A percentile compares a stretch with the other conserved stretches of the same genome.
phyloP scores from a whole-genome alignment of 441 rosid species.

The Melastoma candidum region DNA sequence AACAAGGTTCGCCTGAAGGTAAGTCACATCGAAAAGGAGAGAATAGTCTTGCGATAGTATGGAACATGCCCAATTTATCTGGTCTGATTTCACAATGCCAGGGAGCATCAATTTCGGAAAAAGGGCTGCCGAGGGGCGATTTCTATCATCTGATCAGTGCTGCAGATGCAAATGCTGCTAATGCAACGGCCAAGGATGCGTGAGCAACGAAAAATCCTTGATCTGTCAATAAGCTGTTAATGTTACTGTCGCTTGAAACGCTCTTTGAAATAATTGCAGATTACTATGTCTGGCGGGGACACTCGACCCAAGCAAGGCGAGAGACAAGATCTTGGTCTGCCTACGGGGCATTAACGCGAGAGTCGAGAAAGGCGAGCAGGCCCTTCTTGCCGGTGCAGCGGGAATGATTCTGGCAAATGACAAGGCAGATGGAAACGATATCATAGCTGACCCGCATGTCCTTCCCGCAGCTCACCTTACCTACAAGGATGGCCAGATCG shows the following conservation, averaged over 20 bases:
- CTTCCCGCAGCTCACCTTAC: conserved; percentile 48
- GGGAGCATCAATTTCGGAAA: no score
- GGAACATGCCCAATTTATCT: no score
- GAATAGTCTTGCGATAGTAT: no score
- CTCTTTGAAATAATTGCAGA: conserved; percentile 15
- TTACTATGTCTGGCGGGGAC: conserved; percentile 26
- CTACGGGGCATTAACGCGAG: conserved; percentile 29
- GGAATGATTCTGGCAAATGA: conserved; percentile 64
- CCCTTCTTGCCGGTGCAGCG: conserved; percentile 34
- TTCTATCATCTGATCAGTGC: no score
- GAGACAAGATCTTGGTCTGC: conserved; percentile 58
- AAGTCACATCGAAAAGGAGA: not conserved
- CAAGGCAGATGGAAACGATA: conserved; percentile 19
- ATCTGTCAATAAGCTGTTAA: no score
- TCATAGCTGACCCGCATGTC: conserved; percentile 38
- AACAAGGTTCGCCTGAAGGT: conserved; percentile 45
- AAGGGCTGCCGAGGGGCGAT: no score
- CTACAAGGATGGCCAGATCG: conserved; percentile 30
- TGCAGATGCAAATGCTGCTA: no score
- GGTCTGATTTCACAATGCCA: no score
- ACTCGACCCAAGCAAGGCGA: conserved; percentile 42
- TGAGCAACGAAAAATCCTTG: no score
- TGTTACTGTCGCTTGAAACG: no score
- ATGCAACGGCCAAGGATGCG: no score
- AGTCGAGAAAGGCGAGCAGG: conserved; percentile 30